Evolutionary conservation across 2,329 filamentous ascomycete species (phyloP), one percentile per base, ranked within the genome.

Genomic region (Neocatenulostroma microsporum): DNA sequence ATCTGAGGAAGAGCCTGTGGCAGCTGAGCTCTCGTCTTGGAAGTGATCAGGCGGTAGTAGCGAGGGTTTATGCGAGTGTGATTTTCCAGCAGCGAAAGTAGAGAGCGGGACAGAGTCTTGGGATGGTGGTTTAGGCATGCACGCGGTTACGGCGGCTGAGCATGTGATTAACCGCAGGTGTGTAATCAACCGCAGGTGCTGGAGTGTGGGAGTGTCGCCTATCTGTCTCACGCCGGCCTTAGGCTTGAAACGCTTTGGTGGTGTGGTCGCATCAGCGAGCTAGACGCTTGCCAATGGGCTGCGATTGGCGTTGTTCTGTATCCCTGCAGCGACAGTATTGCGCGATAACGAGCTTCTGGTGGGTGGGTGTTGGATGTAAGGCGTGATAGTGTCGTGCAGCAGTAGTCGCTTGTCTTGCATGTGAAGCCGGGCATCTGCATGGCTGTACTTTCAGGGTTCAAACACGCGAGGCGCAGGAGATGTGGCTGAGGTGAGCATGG

Each of bases 1-100:
- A 33, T 54, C 50, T 29, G 51, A 50, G 14, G 48, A 54, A 12
- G 50, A 49, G n/a, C n/a, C n/a, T n/a, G n/a, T n/a, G 28, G 40
- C 34, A 13, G 39, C 29, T 20, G 28, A 33, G 6, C 46, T 38
- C 31, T 39, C 41, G 45, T 51, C 44, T 28, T 47, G 34, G 39
- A 36, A 38, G 35, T 46, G 49, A 27, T 50, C 44, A 37, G 45
- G 45, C 37, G 48, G 30, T 11, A 50, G 42, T 10, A 49, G 36
- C 11, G 36, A 30, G 23, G 44, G 28, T 41, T 34, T 35, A 21
- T 20, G 11, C 14, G 30, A 37, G 21, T n/a, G n/a, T n/a, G n/a
- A n/a, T n/a, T 25, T 29, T 14, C 25, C 4, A 13, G 13, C 24
- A 18, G 34, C 20, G 12, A 30, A 21, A 12, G 34, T 25, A n/a